phyloP scores from a whole-genome alignment of 164 flowering plant species.

The Vitis riparia region DNA sequence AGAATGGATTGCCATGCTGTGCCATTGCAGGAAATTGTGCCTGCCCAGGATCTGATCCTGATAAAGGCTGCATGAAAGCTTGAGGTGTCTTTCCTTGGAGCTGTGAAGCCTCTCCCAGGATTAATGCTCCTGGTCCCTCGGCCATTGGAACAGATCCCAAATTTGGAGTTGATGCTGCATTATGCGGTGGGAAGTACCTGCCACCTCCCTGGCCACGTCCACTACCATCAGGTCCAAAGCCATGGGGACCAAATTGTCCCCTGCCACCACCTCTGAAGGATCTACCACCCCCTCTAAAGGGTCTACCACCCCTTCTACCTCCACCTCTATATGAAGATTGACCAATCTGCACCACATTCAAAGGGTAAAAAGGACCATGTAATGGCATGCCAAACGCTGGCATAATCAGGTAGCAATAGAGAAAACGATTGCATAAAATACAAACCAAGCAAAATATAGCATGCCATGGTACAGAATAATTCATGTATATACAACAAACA shows the following conservation, averaged over 20 bases:
- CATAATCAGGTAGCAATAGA: too few relatives aligned
- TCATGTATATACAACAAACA: too few relatives aligned
- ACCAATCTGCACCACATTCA: slow-evolving; percentile 36
- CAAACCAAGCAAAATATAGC: too few relatives aligned
- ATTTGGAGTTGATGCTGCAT: slow-evolving; percentile 14
- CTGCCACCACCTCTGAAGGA: slow-evolving; percentile 9
- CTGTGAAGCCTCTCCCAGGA: background rate
- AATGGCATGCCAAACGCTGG: background rate
- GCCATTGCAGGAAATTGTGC: slow-evolving; percentile 12
- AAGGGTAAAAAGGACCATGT: slow-evolving; percentile 1
- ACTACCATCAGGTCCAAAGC: slow-evolving; percentile 24
- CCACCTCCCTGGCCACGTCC: slow-evolving; percentile 39
- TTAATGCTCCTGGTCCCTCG: slow-evolving; percentile 6
- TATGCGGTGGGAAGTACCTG: slow-evolving; percentile 19
- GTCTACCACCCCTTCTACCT: slow-evolving; percentile 42
- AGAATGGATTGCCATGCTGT: slow-evolving; percentile 15
- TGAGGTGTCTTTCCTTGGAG: too few relatives aligned
- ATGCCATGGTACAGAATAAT: too few relatives aligned
- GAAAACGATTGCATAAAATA: too few relatives aligned
- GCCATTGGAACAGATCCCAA: slow-evolving; percentile 5
- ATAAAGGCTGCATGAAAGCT: too few relatives aligned
- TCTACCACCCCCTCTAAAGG: slow-evolving; percentile 37
- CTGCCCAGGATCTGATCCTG: slow-evolving; percentile 3
- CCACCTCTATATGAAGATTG: slow-evolving; percentile 39
- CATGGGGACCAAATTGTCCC: slow-evolving; percentile 28